Base-by-base conservation (phyloP, 176 grass and related monocot species). In the Eleusine coracana region DNA sequence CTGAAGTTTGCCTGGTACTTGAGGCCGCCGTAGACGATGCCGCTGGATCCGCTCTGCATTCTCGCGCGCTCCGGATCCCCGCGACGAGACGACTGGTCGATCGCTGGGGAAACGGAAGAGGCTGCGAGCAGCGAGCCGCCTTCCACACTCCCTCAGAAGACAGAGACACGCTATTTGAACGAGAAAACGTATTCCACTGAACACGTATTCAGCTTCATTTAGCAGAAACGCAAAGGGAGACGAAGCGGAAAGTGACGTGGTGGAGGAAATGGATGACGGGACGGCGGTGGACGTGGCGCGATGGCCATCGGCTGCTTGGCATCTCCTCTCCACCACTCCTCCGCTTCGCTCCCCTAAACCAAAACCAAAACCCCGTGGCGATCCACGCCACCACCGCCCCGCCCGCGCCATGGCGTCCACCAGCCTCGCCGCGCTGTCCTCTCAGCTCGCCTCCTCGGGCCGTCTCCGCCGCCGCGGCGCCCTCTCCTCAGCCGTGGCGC, bases 21-120 rank as follows among this genome's bases (percentile, higher is more conserved):
- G 66, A 96, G 91, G 73, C 96, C 93, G 66, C 93, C 93, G 36
- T 98, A 98, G 83, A 96, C 91, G 91, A 96, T 92, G 76, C 96
- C 96, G 62, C 89, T 86, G 87, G 96, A 93, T 78, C 82, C 91
- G 44, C 91, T 86, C 86, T 93, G 89, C 93, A 98, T 98, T 92
- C 61, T 88, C 6, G 50, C 78, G 31, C 31, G 65, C 78, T 70
- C 25, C 36, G 49, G 65, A 68, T 72, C 58, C 60, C 38, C 70
- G 12, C 78, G 73, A 14, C 44, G 65, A 41, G 50, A 50, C 15
- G 38, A 52, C 37, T 41, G 77, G 36, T 74, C 82, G 23, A 38
- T 36, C 27, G 34, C 71, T 66, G 66, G 23, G 23, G 41, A 44
- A 71, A 64, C 56, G 12, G 42, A 9, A 3, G 42, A 62, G 37